These are phyloP conservation scores for Didymella exigua DNA, from an alignment of 2,329 filamentous ascomycete genomes.

Conservation along the genomic window DNA sequence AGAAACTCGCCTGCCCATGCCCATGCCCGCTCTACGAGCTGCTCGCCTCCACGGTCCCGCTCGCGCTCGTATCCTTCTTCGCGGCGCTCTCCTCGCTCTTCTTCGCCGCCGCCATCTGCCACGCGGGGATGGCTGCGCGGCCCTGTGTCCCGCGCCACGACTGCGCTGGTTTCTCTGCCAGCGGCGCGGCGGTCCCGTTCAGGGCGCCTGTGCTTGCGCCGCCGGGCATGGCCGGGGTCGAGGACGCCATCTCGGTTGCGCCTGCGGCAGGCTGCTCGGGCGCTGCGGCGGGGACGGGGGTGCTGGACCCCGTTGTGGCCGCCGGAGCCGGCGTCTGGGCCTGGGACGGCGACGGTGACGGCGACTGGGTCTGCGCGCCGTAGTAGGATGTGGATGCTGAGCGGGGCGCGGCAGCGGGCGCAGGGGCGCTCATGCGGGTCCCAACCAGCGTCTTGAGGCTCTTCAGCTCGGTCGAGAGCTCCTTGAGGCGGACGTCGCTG, in stretches of 20 bases:
- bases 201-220: conserved; percentile 12
- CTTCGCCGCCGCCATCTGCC: conserved; percentile 60
- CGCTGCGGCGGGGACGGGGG: conserved; percentile 20
- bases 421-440: conserved; percentile 59
- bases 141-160: conserved; percentile 29
- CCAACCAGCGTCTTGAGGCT: conserved; percentile 87
- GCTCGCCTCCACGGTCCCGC: conserved; percentile 44
- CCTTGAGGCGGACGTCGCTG: conserved; percentile 79
- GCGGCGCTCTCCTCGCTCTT: conserved; percentile 48
- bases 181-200: conserved; percentile 24
- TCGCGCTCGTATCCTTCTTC: conserved; percentile 51
- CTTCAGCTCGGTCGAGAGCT: conserved; percentile 85
- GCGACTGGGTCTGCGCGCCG: conserved; percentile 17
- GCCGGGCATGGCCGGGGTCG: conserved; percentile 22
- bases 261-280: conserved; percentile 29
- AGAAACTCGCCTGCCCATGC: not conserved
- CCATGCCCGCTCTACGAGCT: conserved; percentile 26
- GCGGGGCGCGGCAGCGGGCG: conserved; percentile 32
- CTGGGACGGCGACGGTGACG: too few species aligned
- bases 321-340: conserved; percentile 22
- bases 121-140: conserved; percentile 57
- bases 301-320: conserved; percentile 37
- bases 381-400: conserved; percentile 33
- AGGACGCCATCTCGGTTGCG: conserved; percentile 26
- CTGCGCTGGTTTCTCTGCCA: conserved; percentile 38